phyloP scores from a whole-genome alignment of 768 basidiomycete species.

The Gautieria morchelliformis region DNA sequence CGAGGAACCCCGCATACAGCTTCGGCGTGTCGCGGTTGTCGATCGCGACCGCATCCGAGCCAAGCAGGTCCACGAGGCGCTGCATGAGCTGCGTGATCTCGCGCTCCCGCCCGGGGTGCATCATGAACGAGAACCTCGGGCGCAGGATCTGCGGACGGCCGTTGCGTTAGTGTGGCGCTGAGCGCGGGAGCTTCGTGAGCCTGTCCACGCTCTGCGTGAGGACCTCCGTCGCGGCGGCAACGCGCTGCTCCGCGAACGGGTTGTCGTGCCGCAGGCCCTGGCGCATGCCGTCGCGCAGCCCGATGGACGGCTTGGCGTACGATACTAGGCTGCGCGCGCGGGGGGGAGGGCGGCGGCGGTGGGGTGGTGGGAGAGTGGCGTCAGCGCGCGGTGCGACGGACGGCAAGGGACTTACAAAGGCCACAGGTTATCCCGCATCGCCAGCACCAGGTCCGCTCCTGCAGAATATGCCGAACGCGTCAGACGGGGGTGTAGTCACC shows the following conservation, averaged over 20 bases:
- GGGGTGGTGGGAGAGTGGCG: background rate
- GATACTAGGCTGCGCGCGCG: constrained; percentile 65
- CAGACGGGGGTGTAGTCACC: no score
- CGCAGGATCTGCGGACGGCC: constrained; percentile 53
- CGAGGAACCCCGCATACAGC: constrained; percentile 72
- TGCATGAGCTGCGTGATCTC: constrained; percentile 67
- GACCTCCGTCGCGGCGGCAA: constrained; percentile 61
- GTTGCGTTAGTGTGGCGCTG: no score
- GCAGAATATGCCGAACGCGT: no score
- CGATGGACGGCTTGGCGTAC: constrained; percentile 78
- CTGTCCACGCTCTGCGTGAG: constrained; percentile 55
- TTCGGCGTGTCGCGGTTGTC: constrained; percentile 77
- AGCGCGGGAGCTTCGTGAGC: constrained; percentile 35
- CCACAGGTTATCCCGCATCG: constrained; percentile 29
- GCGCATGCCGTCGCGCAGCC: constrained; percentile 74
- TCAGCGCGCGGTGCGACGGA: background rate
- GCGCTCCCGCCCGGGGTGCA: constrained; percentile 54
- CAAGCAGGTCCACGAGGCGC: constrained; percentile 61
- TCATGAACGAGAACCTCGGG: constrained; percentile 59
- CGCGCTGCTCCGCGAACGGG: constrained; percentile 37
- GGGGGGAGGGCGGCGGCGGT: no score
- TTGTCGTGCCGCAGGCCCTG: constrained; percentile 37
- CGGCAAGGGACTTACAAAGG: constrained; percentile 73
- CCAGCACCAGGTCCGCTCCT: constrained; percentile 27
- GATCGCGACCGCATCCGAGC: constrained; percentile 63